Conservation (phyloP, 441 rosid species). For the Jatropha podagrica region DNA sequence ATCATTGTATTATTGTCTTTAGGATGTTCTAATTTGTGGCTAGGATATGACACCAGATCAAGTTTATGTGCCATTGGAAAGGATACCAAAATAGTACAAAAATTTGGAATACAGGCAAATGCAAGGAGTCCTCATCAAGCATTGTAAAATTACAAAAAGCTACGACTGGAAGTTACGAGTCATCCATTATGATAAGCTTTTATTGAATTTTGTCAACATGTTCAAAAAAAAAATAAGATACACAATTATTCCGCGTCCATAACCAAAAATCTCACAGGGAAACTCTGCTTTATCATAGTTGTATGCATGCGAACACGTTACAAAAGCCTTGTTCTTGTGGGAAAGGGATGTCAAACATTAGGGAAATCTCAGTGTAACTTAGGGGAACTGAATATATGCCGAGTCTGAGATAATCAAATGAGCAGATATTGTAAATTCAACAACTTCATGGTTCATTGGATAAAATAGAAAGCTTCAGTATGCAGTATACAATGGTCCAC, state of each 20-base stretch:
- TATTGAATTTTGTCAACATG: not conserved
- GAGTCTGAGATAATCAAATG: not conserved
- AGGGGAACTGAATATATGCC: not conserved
- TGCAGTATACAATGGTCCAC: not conserved
- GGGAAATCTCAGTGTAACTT: not conserved
- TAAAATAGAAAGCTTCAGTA: not conserved
- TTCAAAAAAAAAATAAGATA: not conserved
- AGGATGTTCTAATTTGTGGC: no score
- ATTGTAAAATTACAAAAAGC: not conserved
- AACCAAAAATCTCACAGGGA: not conserved
- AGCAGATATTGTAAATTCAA: not conserved
- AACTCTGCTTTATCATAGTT: not conserved
- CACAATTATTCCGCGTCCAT: not conserved
- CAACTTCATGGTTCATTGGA: not conserved
- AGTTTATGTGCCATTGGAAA: no score
- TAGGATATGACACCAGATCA: no score
- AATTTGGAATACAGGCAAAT: no score
- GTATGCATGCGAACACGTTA: not conserved
- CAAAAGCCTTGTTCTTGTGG: not conserved
- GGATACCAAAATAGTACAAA: no score
- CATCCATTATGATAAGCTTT: not conserved
- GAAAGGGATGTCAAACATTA: not conserved
- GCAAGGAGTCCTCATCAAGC: not conserved
- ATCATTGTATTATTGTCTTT: no score
- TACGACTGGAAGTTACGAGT: not conserved